Evolutionary conservation across 169 alveolate species (phyloP), one percentile per base, ranked within the genome.

Genomic region (Eimeria acervulina): DNA sequence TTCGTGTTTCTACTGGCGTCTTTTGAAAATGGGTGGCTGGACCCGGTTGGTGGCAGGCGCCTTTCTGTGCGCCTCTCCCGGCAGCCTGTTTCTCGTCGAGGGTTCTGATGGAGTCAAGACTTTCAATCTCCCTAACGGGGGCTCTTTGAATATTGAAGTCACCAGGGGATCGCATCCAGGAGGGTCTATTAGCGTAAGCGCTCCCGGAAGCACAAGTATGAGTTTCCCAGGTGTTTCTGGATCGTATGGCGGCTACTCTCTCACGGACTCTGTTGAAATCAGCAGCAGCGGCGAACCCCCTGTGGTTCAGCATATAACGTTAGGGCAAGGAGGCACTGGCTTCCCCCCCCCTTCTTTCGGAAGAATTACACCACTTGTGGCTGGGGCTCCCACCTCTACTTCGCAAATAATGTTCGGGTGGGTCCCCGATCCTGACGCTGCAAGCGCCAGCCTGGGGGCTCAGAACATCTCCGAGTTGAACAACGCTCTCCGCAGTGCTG

Each of bases 401-500:
- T 72, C 83, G 52, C 83, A 72, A 28, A 42, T 78, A 13, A n/a
- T 78, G 0, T 78, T 28, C 36, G 88, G 88, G 3, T 78, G 88
- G 88, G 88, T 78, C 2, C 88, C 88, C 0, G 88, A 78, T 17
- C 66, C 88, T 1, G 51, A 36, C 31, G 59, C 55, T 2, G 88
- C 15, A 1, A 2, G 47, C 6, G 40, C 83, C 6, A 70, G 83
- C 17, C 63, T 40, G 88, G 28, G 42, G 40, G 88, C 61, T n/a
- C 31, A 1, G 38, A 78, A 78, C 36, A 0, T 31, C 5, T 61
- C 38, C 1, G 88, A 78, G 42, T 31, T 78, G 28, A 44, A 78
- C 23, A 78, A 44, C 28, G 88, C 88, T 17, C 42, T 78, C 7
- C 63, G 88, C 36, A 78, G 88, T 55, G 33, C 10, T 17, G 40